Base-by-base conservation (phyloP, 2,329 filamentous ascomycete genomes). In the Tympanopsis confertula region DNA sequence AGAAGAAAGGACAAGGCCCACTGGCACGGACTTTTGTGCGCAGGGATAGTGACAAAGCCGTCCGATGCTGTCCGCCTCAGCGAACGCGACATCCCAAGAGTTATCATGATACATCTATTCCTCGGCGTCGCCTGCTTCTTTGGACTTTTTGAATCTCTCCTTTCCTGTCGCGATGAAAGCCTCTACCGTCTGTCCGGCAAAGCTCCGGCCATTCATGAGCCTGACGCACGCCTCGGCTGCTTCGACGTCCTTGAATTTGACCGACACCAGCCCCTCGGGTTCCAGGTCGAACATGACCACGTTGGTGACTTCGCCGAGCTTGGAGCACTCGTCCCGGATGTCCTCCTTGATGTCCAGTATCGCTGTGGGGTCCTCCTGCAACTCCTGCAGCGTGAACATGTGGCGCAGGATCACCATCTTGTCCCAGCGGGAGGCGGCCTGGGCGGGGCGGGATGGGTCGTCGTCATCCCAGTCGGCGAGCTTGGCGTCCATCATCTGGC, bases 381-480 rank as follows among this genome's bases (percentile, higher is more conserved):
- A 55, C 47, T 78, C 70, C 35, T 70, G 47, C 32, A 76, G 55
- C 0, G 72, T 77, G 56, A 82, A 82, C 64, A 78, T 77, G 48
- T 78, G 63, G 54, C 78, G 79, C 43, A 83, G 51, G 33, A 82
- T 67, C 33, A 78, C 75, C 12, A 74, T 58, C 47, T 77, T 80
- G 42, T 76, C 73, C 52, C 65, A 74, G 43, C 39, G 43, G 17
- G 44, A 47, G 19, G 32, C 35, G 15, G 38, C 71, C 62, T 43
- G 40, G 10, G 29, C 15, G 10, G 17, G 12, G 13, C 14, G 12
- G 14, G 63, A 60, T 14, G 71, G 65, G 35, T 77, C 72, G 44
- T 81, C 76, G 44, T 80, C 77, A 41, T 75, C 72, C 78, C 78
- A 82, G 47, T 81, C 77, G 13, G 73, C 68, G 17, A 82, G 64